phyloP scores from a whole-genome alignment of 2,329 filamentous ascomycete genomes.

The Ceratocystis alfenasii region DNA sequence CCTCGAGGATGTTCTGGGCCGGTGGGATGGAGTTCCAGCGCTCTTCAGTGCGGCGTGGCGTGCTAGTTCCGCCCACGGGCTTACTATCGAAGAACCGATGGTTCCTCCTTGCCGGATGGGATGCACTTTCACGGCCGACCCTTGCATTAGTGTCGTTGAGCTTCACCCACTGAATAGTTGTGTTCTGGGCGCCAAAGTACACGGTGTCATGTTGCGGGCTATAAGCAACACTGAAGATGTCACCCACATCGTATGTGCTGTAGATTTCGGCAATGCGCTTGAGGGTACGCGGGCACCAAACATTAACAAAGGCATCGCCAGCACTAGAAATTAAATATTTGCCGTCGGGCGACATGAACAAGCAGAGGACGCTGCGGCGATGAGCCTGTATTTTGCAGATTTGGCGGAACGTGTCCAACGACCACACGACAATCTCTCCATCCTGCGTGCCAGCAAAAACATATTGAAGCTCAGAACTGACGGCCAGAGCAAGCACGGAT shows the following conservation, averaged over 20 bases:
- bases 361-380: conserved; percentile 75
- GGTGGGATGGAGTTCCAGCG: conserved; percentile 44
- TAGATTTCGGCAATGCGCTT: conserved; percentile 77
- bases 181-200: conserved; percentile 89
- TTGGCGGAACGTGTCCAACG: conserved; percentile 74
- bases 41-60: conserved; percentile 57
- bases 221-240: conserved; percentile 91
- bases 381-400: conserved; percentile 73
- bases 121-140: conserved; percentile 49
- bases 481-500: conserved; percentile 69
- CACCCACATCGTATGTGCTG: conserved; percentile 85
- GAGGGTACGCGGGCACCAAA: conserved; percentile 73
- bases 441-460: conserved; percentile 90
- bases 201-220: conserved; percentile 67
- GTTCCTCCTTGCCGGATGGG: conserved; percentile 63
- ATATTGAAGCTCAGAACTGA: conserved; percentile 63
- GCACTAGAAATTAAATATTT: conserved; percentile 80
- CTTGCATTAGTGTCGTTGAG: conserved; percentile 51
- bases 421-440: conserved; percentile 88
- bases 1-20: conserved; percentile 55
- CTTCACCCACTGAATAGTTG: conserved; percentile 85
- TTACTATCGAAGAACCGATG: conserved; percentile 90
- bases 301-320: conserved; percentile 85
- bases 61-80: conserved; percentile 69
- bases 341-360: conserved; percentile 66